These are phyloP conservation scores for Priceomyces fermenticarens DNA, from an alignment of 805 yeast species.

Conservation along the genomic window DNA sequence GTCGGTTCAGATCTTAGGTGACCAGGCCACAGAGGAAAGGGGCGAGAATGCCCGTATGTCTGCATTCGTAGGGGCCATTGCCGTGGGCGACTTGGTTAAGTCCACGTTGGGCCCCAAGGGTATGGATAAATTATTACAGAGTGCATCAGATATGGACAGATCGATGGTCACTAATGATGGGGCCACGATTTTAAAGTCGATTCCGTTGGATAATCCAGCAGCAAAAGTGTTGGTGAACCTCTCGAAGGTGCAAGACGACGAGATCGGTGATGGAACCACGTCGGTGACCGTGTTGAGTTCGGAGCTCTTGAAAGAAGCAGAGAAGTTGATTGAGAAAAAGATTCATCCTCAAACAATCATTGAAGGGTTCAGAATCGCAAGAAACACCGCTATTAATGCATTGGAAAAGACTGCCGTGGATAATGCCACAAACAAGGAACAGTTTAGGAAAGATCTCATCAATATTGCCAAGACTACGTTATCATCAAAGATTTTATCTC, in stretches of 20 bases:
- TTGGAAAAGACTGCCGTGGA: slow-evolving; percentile 76
- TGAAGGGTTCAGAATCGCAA: slow-evolving; percentile 90
- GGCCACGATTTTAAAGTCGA: slow-evolving; percentile 90
- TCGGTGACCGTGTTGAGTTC: slow-evolving; percentile 89
- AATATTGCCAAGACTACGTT: slow-evolving; percentile 91
- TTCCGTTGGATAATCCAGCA: slow-evolving; percentile 96
- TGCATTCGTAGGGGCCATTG: slow-evolving; percentile 97
- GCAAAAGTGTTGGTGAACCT: slow-evolving; percentile 94
- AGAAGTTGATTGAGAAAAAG: slow-evolving; percentile 82
- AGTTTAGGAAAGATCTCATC: slow-evolving; percentile 72
- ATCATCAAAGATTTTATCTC: slow-evolving; percentile 90
- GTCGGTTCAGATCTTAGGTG: slow-evolving; percentile 95
- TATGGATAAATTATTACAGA: slow-evolving; percentile 92
- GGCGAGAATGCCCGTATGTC: slow-evolving; percentile 98
- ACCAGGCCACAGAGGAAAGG: slow-evolving; percentile 95
- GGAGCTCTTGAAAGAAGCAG: slow-evolving; percentile 92
- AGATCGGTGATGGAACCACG: slow-evolving; percentile 98
- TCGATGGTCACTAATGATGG: slow-evolving; percentile 95
- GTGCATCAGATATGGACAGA: slow-evolving; percentile 69
- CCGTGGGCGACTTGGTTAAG: slow-evolving; percentile 96
- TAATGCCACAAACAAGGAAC: slow-evolving; percentile 53
- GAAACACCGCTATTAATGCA: slow-evolving; percentile 79
- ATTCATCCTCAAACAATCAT: slow-evolving; percentile 98
- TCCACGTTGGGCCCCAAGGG: slow-evolving; percentile 97
- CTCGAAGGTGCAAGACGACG: slow-evolving; percentile 95